These are phyloP conservation scores for Alloteropsis semialata DNA, from an alignment of 176 grass and related monocot genomes.

Conservation along the genomic window DNA sequence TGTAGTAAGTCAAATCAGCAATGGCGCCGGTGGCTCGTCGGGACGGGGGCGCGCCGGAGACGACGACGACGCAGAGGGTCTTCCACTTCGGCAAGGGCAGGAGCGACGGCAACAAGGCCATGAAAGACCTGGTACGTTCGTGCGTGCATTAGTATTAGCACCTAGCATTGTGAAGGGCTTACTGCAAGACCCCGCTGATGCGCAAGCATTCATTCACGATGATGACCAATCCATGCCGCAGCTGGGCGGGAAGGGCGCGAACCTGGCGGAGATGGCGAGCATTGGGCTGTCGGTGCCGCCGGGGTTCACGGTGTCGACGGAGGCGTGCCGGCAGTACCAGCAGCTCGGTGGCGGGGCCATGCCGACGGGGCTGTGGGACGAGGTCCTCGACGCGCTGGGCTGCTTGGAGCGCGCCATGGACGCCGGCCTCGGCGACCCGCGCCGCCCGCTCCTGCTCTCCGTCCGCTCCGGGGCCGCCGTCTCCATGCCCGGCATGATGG, in stretches of 20 bases:
- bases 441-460: constrained; percentile 72
- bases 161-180: no score
- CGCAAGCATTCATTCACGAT: no score
- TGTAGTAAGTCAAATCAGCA: not conserved
- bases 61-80: constrained; percentile 48
- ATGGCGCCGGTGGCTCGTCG: not conserved
- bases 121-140: constrained; percentile 83
- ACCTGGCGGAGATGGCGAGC: constrained; percentile 93
- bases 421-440: constrained; percentile 58
- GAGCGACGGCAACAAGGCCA: constrained; percentile 90
- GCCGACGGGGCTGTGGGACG: constrained; percentile 74
- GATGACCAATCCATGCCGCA: no score
- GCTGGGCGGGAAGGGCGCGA: constrained; percentile 91
- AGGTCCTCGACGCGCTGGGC: constrained; percentile 57
- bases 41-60: not conserved
- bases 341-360: constrained; percentile 36
- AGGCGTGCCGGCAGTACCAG: constrained; percentile 89
- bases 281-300: constrained; percentile 95
- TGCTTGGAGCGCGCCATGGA: constrained; percentile 67
- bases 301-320: constrained; percentile 92
- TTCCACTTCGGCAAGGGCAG: constrained; percentile 92
- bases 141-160: not conserved
- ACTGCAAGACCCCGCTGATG: no score
- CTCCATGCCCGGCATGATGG: constrained; percentile 99
- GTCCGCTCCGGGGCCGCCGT: constrained; percentile 93